Base-by-base conservation (phyloP, 495 filamentous ascomycete genomes). In the Xylaria acuta region DNA sequence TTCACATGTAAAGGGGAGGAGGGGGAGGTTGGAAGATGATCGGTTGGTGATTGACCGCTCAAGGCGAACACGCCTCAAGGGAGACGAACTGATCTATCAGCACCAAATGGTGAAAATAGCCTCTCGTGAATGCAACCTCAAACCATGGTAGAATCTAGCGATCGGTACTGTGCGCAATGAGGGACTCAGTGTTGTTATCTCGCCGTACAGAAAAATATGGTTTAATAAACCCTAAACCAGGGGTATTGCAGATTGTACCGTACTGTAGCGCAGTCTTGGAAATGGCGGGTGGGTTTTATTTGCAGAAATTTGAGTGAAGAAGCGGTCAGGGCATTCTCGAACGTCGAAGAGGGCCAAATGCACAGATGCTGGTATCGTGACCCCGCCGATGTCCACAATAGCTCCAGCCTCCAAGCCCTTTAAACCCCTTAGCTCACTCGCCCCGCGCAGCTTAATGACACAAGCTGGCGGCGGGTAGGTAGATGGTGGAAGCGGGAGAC, bases 321-420 rank as follows among this genome's bases (percentile, higher is more conserved):
- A 8, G 67, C 67, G 67, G 67, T 69, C 67, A 69, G 34, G 67
- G 41, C 9, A 20, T 45, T 32, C 45, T 56, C 53, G 38, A 58
- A 69, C 16, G 14, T 47, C 18, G 40, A 47, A 32, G 22, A 36
- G 14, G 58, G 43, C 58, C 38, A 63, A 41, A 47, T 38, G 56
- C 40, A 47, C 20, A 36, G 43, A 64, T 12, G 32, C 45, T 20
- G 56, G 45, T 64, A 64, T 51, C 56, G 58, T 70, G 68, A 70
- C 68, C 68, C 68, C 58, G 58, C 68, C 58, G 27, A 41, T 64
- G 45, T 54, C 58, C 68, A 70, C 68, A 47, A 70, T 45, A 58
- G 49, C 45, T 18, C 67, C 25, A 58, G 47, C 64, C 30, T 38
- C 67, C 27, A 62, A 34, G 56, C 56, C 49, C 30, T 47, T 63